Conservation (phyloP, 352 stramenopile genomes). For the Hyaloperonospora arabidopsidis region DNA sequence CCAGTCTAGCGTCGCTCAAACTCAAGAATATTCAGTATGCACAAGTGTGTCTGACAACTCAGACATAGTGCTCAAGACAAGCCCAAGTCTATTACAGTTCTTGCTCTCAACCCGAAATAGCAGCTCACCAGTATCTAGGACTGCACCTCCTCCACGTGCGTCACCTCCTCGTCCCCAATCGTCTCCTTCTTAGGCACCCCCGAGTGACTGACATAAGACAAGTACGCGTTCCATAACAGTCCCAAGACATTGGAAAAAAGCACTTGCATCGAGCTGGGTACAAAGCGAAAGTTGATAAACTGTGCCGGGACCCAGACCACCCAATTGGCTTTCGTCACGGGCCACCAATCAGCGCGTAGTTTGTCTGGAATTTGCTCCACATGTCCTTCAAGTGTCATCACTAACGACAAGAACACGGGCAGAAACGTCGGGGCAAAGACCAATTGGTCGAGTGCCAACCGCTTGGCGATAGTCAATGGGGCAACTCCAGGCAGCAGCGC, state of each 20-base stretch:
- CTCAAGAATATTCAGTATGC: slow-evolving; percentile 53
- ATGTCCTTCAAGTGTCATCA: slow-evolving; percentile 58
- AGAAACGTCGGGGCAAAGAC: slow-evolving; percentile 70
- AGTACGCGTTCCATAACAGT: slow-evolving; percentile 78
- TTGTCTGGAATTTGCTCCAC: slow-evolving; percentile 49
- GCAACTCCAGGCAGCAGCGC: slow-evolving; percentile 31
- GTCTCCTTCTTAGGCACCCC: slow-evolving; percentile 9
- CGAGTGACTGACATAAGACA: slow-evolving; percentile 70
- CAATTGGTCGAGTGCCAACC: slow-evolving; percentile 68
- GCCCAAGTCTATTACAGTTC: slow-evolving; percentile 3
- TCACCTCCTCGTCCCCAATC: slow-evolving; percentile 9
- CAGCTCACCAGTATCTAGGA: background rate
- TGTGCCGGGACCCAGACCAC: slow-evolving; percentile 73
- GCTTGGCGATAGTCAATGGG: slow-evolving; percentile 41
- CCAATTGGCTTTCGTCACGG: slow-evolving; percentile 71
- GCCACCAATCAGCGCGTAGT: slow-evolving; percentile 69
- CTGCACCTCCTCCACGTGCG: background rate
- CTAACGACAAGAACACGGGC: slow-evolving; percentile 59
- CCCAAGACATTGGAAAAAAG: slow-evolving; percentile 79
- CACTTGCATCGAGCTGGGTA: slow-evolving; percentile 66
- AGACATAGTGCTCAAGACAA: background rate
- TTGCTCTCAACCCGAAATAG: background rate
- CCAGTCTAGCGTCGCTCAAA: slow-evolving; percentile 38
- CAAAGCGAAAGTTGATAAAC: slow-evolving; percentile 76
- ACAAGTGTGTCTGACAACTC: slow-evolving; percentile 25